These are phyloP conservation scores for Musa balbisiana DNA, from an alignment of 202 grass and related monocot species.

Conservation along the genomic window DNA sequence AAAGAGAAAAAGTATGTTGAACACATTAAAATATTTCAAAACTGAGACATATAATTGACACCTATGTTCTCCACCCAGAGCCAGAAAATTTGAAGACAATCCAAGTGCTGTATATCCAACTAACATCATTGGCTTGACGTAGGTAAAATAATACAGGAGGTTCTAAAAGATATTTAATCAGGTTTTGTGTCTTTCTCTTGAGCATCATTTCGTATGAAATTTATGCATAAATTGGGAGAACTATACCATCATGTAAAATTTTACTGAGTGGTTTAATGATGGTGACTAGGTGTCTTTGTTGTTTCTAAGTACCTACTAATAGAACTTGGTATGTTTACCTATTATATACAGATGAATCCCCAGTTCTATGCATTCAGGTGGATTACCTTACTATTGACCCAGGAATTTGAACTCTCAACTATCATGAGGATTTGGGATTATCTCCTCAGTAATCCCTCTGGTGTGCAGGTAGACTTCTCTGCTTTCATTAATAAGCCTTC, in stretches of 20 bases:
- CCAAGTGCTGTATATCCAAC: background rate
- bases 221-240: background rate
- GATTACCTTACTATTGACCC: constrained; percentile 78
- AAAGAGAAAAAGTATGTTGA: too few relatives aligned
- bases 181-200: background rate
- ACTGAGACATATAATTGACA: too few relatives aligned
- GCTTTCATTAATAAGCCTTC: background rate
- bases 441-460: constrained; percentile 70
- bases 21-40: too few relatives aligned
- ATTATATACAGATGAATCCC: constrained; percentile 55
- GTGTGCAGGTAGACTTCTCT: constrained; percentile 40
- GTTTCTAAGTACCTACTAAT: constrained; percentile 6
- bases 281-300: background rate
- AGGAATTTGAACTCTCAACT: constrained; percentile 71
- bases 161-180: background rate
- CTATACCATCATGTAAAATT: background rate
- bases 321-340: background rate
- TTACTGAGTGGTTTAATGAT: background rate
- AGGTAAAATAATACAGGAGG: background rate
- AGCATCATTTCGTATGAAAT: background rate
- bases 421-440: constrained; percentile 85
- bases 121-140: background rate
- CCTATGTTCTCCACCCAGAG: background rate
- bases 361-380: constrained; percentile 95
- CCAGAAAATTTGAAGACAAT: background rate